phyloP scores from a whole-genome alignment of 768 basidiomycete genomes.

The Termitomyces sp. region DNA sequence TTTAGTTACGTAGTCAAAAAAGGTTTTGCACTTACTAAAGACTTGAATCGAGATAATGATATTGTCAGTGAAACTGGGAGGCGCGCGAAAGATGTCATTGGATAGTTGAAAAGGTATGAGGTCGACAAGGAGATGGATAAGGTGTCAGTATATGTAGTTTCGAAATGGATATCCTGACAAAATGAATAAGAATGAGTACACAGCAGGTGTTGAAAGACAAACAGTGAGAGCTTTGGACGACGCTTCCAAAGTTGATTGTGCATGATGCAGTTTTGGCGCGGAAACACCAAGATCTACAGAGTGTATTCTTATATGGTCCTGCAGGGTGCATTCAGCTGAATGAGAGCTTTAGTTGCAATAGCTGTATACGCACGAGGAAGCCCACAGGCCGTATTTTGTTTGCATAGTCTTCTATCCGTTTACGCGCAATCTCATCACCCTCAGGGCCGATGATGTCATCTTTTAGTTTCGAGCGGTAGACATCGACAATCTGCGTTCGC shows the following conservation, averaged over 20 bases:
- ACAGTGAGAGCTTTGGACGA: slow-evolving; percentile 25
- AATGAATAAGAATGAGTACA: slow-evolving; percentile 1
- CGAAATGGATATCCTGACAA: slow-evolving; percentile 73
- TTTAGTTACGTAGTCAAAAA: neutral
- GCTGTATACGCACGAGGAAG: slow-evolving; percentile 55
- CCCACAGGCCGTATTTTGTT: slow-evolving; percentile 71
- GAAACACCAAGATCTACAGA: slow-evolving; percentile 78
- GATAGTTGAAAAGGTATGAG: slow-evolving; percentile 83
- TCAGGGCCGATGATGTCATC: slow-evolving; percentile 65
- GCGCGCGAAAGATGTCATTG: slow-evolving; percentile 75
- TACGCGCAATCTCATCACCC: slow-evolving; percentile 82
- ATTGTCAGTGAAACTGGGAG: slow-evolving; percentile 81
- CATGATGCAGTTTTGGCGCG: slow-evolving; percentile 76
- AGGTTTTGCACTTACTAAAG: slow-evolving; percentile 41
- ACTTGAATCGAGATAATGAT: slow-evolving; percentile 70
- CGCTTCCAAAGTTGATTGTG: slow-evolving; percentile 43
- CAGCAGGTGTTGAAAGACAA: slow-evolving; percentile 10
- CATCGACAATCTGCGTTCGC: slow-evolving; percentile 50
- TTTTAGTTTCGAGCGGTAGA: slow-evolving; percentile 76
- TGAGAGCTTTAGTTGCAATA: neutral
- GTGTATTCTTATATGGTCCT: slow-evolving; percentile 88
- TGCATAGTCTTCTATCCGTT: slow-evolving; percentile 74
- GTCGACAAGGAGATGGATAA: slow-evolving; percentile 81
- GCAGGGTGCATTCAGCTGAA: neutral
- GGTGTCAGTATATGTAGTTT: slow-evolving; percentile 80